Evolutionary conservation across 192 early-diverging fungal genomes (phyloP), one percentile per base, ranked within the genome.

Genomic region (Coemansia pectinata): DNA sequence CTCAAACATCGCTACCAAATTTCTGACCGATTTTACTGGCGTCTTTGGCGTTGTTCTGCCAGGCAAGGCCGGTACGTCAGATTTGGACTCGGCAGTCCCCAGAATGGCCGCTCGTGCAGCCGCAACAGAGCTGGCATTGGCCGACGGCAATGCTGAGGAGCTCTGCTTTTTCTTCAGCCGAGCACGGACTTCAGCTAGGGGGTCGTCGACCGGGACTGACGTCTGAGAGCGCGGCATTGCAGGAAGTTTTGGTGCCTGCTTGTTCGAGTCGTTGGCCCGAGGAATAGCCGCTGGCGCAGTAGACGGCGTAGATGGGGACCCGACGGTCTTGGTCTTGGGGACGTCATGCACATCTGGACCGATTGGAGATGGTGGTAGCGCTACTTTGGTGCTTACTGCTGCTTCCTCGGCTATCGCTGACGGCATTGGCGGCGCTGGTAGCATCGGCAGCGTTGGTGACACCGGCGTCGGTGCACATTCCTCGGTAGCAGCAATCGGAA

Each of bases 101-200:
- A 71, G 62, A 45, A 63, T 57, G 41, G 68, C 67, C 25, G 59
- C 67, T 27, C 67, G 66, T 19, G 62, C 66, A 15, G 44, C 45
- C 44, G n/a, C 61, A 40, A 57, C 29, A 48, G 31, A 34, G 33
- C 31, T 25, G n/a, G 64, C n/a, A 17, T 41, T 52, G 11, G 64
- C 33, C 1, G 71, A 73, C 2, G 36, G 38, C n/a, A 82, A 61
- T 41, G 50, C 34, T 5, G 79, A 75, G 2, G 79, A 67, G 62
- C 79, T 82, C 69, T 82, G 70, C 58, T 82, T 82, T 47, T 74
- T 82, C 59, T 77, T 77, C 34, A 82, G 74, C 62, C 79, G 70
- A 39, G 72, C 68, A 31, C 79, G 79, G 12, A 61, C 71, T 36
- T 77, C 74, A 3, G 79, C 74, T 40, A 82, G 52, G 34, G 79